Evolutionary conservation across 805 yeast genomes (phyloP).

Genomic region (Candida silvicultrix): DNA sequence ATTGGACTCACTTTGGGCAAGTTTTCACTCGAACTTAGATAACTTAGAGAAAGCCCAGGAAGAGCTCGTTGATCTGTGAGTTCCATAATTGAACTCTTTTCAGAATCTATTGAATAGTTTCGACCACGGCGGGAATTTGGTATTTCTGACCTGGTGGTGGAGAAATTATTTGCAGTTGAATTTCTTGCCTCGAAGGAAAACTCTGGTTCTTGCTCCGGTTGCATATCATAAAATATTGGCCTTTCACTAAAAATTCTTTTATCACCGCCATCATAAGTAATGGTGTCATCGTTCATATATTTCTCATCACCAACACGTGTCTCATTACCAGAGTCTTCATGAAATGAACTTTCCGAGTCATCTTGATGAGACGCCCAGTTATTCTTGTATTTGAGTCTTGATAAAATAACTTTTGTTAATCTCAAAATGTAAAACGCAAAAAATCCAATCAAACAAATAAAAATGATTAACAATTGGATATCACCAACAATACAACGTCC

Average conservation of each 20-base stretch:
- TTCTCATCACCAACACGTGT: not conserved
- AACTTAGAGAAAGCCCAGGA: constrained; percentile 7
- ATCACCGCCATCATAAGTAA: not conserved
- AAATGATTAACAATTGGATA: constrained; percentile 5
- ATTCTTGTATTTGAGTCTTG: not conserved
- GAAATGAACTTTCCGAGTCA: not conserved
- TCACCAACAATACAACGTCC: constrained; percentile 34
- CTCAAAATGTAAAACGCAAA: constrained; percentile 4
- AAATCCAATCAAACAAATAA: constrained; percentile 2
- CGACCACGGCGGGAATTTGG: not conserved
- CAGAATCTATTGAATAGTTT: not conserved
- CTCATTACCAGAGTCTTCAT: not conserved
- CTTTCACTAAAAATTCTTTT: too few species aligned
- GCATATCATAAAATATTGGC: too few species aligned
- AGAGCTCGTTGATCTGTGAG: constrained; percentile 7
- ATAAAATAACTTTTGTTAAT: constrained; percentile 1
- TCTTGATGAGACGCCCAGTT: not conserved
- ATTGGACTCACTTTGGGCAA: constrained; percentile 6
- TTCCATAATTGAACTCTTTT: constrained; percentile 1
- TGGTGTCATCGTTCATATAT: not conserved
- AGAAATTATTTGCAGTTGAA: not conserved
- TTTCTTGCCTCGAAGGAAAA: not conserved
- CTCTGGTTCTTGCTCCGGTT: not conserved
- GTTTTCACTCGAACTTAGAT: not conserved
- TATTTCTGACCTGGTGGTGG: not conserved